These are phyloP conservation scores for Epichloe gansuensis DNA, from an alignment of 2,329 filamentous ascomycete species.

Conservation along the genomic window DNA sequence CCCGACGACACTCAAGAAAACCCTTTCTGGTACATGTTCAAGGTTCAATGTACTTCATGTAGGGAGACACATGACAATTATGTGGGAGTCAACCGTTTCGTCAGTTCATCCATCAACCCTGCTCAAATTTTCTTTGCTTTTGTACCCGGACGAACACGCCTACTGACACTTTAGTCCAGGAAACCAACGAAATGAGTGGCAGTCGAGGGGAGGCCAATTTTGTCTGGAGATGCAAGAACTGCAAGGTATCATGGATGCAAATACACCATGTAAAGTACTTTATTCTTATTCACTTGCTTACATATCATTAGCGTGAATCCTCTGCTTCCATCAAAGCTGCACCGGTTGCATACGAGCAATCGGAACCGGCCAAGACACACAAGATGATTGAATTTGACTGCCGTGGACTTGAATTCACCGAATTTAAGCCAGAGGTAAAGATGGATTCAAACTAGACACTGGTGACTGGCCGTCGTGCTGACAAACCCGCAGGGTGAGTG, in stretches of 20 bases:
- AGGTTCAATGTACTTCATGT: conserved; percentile 96
- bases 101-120: conserved; percentile 30
- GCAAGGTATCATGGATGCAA: conserved; percentile 51
- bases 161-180: conserved; percentile 36
- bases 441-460: not conserved
- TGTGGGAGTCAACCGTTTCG: conserved; percentile 79
- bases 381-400: conserved; percentile 89
- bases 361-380: conserved; percentile 58
- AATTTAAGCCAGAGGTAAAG: conserved; percentile 76
- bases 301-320: conserved; percentile 52
- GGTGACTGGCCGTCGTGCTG: not conserved
- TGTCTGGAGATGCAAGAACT: conserved; percentile 98
- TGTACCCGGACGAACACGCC: not conserved
- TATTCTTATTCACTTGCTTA: not conserved
- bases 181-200: conserved; percentile 79
- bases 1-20: conserved; percentile 69
- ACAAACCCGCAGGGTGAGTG: conserved; percentile 58
- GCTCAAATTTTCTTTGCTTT: not conserved
- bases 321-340: conserved; percentile 71
- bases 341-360: conserved; percentile 57
- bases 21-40: conserved; percentile 96
- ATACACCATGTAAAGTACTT: not conserved
- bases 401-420: conserved; percentile 79
- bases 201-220: conserved; percentile 96
- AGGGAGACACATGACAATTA: conserved; percentile 79